A percentile compares a stretch with the other conserved stretches of the same genome.
Evolutionary conservation across 1,284 basidiomycete genomes (phyloP).

Genomic region (Ceratobasidium theobromae): DNA sequence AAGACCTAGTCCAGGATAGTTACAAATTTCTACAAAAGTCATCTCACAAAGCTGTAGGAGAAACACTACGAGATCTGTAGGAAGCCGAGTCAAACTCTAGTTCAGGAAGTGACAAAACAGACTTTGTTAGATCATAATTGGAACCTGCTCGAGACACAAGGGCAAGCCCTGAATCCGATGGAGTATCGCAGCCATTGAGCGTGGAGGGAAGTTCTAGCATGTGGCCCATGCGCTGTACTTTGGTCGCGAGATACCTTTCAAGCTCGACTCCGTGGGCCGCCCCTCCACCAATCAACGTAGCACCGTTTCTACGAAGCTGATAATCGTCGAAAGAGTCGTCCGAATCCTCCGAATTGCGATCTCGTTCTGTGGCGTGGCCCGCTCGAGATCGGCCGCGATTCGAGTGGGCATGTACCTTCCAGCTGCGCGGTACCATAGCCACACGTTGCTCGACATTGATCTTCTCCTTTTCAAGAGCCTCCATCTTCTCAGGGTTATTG

Average conservation of each 20-base stretch:
- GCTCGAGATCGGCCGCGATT: constrained; percentile 33
- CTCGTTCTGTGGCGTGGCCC: constrained; percentile 4
- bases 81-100: constrained; percentile 30
- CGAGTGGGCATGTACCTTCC: constrained; percentile 52
- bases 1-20: too few species aligned
- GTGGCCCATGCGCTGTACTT: constrained; percentile 96
- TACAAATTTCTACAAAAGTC: not conserved
- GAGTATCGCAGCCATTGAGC: not conserved
- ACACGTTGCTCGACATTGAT: constrained; percentile 82
- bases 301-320: constrained; percentile 59
- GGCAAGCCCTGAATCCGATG: not conserved
- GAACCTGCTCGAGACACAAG: constrained; percentile 23
- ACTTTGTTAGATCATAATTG: constrained; percentile 20
- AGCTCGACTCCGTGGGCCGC: constrained; percentile 83
- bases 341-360: constrained; percentile 29
- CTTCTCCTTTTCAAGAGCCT: constrained; percentile 82
- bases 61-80: constrained; percentile 23
- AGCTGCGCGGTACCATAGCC: constrained; percentile 92
- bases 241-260: constrained; percentile 94
- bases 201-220: constrained; percentile 64
- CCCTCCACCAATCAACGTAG: constrained; percentile 82
- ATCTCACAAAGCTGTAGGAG: constrained; percentile 15
- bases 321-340: constrained; percentile 33
- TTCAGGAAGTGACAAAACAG: constrained; percentile 15
- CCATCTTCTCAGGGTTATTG: constrained; percentile 97